These are phyloP conservation scores for Coprinellus micaceus DNA, from an alignment of 768 basidiomycete genomes.

Conservation along the genomic window DNA sequence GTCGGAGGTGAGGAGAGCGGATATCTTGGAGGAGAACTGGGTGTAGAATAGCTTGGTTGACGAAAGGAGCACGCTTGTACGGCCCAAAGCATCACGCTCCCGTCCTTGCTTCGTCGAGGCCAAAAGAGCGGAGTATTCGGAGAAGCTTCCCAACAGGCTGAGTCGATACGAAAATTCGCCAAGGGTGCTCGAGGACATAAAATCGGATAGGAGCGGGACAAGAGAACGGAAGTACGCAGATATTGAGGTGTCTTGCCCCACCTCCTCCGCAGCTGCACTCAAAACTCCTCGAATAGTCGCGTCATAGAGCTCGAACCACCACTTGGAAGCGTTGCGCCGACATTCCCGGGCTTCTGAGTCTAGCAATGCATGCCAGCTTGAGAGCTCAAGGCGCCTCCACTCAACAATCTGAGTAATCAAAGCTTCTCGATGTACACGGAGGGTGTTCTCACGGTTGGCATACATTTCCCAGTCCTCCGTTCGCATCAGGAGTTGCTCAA, in stretches of 20 bases:
- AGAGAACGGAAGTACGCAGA: conserved; percentile 59
- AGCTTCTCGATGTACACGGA: conserved; percentile 61
- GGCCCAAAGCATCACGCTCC: conserved; percentile 35
- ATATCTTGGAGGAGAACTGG: conserved; percentile 53
- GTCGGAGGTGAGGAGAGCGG: conserved; percentile 49
- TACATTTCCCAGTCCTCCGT: conserved; percentile 97
- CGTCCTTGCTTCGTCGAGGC: conserved; percentile 24
- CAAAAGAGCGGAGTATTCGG: conserved; percentile 41
- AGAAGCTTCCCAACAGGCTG: conserved; percentile 65
- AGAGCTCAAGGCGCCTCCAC: conserved; percentile 88
- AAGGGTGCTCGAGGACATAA: conserved; percentile 68
- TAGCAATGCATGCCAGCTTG: conserved; percentile 81
- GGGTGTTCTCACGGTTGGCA: conserved; percentile 85
- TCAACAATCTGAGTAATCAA: conserved; percentile 74
- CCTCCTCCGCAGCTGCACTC: conserved; percentile 35
- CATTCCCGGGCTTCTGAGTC: conserved; percentile 53
- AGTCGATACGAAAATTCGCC: conserved; percentile 79
- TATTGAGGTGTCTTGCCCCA: conserved; percentile 18
- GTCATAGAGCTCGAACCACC: conserved; percentile 93
- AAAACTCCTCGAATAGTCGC: conserved; percentile 61
- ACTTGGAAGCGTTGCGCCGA: conserved; percentile 32
- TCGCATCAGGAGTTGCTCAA: conserved; percentile 83
- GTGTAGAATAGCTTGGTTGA: conserved; percentile 59
- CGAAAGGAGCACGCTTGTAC: conserved; percentile 56
- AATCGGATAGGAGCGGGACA: conserved; percentile 77